Percentiles rank a stretch among this genome's conserved stretches.
These are phyloP conservation scores for Coemansia sp. DNA, from an alignment of 192 early-diverging fungal genomes.

Conservation along the genomic window DNA sequence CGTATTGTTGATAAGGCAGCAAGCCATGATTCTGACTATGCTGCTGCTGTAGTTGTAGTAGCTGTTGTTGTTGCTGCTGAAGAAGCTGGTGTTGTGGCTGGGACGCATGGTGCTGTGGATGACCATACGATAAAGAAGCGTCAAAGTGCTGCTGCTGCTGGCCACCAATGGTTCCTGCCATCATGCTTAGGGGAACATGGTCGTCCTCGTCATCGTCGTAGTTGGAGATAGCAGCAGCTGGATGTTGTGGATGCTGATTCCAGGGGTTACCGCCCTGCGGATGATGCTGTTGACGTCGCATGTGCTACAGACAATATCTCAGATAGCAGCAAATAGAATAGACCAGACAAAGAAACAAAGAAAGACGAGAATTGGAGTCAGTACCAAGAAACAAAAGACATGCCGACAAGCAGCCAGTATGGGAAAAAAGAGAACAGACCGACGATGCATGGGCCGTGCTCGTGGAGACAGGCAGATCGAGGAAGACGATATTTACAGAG, in stretches of 20 bases:
- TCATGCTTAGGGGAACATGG: constrained; percentile 36
- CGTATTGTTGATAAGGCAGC: background rate
- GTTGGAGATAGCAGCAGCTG: background rate
- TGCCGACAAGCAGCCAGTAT: background rate
- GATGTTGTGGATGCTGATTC: constrained; percentile 13
- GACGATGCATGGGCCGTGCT: background rate
- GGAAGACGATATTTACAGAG: background rate
- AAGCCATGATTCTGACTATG: background rate
- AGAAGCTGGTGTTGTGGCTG: constrained; percentile 19
- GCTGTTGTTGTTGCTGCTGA: constrained; percentile 5
- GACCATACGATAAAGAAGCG: background rate
- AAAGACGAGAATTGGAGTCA: no score
- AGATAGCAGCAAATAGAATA: background rate
- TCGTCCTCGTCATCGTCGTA: constrained; percentile 30
- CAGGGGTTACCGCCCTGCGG: constrained; percentile 8
- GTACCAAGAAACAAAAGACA: background rate
- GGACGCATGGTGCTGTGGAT: background rate
- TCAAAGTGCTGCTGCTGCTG: constrained; percentile 10
- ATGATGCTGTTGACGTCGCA: constrained; percentile 4
- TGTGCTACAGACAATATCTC: constrained; percentile 10
- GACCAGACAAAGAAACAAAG: no score
- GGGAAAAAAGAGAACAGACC: background rate
- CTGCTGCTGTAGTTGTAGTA: constrained; percentile 17
- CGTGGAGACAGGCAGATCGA: background rate
- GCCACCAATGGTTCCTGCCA: constrained; percentile 12